Conservation (phyloP, 345 rosid species). For the Syzygium aqueum region DNA sequence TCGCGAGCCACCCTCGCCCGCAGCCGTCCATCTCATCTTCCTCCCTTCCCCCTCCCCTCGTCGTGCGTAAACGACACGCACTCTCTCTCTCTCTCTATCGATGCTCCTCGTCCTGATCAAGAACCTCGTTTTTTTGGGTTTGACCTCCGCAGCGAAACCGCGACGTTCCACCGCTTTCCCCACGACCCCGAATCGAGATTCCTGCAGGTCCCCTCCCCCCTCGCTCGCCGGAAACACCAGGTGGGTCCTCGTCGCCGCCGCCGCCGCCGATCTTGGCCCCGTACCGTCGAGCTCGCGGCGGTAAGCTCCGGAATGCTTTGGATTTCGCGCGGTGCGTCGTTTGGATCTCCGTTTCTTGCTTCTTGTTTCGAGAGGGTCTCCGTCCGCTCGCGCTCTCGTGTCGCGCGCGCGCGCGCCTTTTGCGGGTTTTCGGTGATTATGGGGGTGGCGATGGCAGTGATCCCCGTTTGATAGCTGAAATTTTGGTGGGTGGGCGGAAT, state of each 20-base stretch:
- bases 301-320: background rate
- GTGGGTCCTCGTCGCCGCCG: background rate
- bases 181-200: background rate
- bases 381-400: background rate
- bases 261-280: background rate
- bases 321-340: background rate
- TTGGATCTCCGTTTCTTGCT: background rate
- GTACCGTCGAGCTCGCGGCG: background rate
- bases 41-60: rapidly evolving
- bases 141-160: background rate
- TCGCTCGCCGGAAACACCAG: background rate
- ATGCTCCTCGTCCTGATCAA: background rate
- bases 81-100: too few relatives aligned
- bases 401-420: too few relatives aligned
- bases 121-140: too few relatives aligned
- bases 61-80: background rate
- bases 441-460: background rate
- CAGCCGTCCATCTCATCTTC: background rate
- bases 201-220: background rate
- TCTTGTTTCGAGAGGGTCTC: background rate
- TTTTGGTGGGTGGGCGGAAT: background rate
- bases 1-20: background rate
- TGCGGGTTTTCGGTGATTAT: background rate
- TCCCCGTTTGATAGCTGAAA: background rate
- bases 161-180: background rate